These are phyloP conservation scores for Daldinia bambusicola DNA, from an alignment of 495 filamentous ascomycete species.

Conservation along the genomic window DNA sequence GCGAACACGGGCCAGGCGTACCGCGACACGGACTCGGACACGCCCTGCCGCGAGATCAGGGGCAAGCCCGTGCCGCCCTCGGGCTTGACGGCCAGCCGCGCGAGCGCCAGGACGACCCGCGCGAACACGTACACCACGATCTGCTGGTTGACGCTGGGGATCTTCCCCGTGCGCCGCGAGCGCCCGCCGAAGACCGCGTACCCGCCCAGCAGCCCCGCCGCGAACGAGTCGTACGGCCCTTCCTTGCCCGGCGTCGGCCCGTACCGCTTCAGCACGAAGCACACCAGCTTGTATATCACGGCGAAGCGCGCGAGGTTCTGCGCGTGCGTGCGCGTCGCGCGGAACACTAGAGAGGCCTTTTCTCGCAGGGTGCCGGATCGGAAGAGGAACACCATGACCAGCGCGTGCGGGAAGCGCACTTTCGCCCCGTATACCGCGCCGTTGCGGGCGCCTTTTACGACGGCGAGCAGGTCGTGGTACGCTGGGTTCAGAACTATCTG, in stretches of 20 bases:
- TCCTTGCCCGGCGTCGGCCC: constrained; percentile 59
- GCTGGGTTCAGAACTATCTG: constrained; percentile 80
- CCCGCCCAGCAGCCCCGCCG: constrained; percentile 90
- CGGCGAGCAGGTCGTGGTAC: constrained; percentile 80
- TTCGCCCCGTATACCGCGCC: constrained; percentile 97
- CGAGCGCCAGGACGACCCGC: constrained; percentile 83
- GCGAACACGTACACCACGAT: constrained; percentile 99
- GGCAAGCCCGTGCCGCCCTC: constrained; percentile 53
- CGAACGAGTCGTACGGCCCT: constrained; percentile 81
- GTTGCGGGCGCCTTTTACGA: constrained; percentile 94
- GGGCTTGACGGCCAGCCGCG: constrained; percentile 81
- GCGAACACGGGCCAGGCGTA: constrained; percentile 94
- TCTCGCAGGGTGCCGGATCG: constrained; percentile 85
- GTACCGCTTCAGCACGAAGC: constrained; percentile 74
- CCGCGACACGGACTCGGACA: constrained; percentile 61
- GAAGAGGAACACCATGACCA: constrained; percentile 97
- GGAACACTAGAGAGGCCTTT: constrained; percentile 79
- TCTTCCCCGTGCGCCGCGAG: constrained; percentile 63
- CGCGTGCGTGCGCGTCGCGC: constrained; percentile 90
- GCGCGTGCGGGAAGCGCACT: constrained; percentile 97
- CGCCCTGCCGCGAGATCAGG: constrained; percentile 53
- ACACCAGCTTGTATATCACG: constrained; percentile 82
- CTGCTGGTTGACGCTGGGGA: constrained; percentile 90
- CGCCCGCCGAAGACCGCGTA: constrained; percentile 90
- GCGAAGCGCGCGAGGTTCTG: constrained; percentile 91